A percentile compares a stretch with the other conserved stretches of the same genome.
Conservation (phyloP, 441 rosid genomes). For the Sinapis alba region DNA sequence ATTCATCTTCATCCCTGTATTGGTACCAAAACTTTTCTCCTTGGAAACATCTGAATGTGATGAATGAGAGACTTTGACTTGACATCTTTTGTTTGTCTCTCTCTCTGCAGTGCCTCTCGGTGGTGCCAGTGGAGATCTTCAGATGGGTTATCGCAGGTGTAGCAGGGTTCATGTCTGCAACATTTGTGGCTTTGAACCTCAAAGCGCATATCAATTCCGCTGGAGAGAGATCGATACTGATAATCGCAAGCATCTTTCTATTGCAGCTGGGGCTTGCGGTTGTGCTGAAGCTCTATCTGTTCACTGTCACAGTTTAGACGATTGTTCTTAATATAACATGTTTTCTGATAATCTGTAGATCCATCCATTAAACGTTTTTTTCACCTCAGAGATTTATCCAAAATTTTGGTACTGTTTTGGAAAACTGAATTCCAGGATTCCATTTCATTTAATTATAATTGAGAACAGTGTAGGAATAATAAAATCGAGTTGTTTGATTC, state of each 20-base stretch:
- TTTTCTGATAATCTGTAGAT: constrained; percentile 30
- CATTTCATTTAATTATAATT: constrained; percentile 13
- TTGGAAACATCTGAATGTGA: not conserved
- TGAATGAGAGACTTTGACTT: not conserved
- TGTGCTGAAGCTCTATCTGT: constrained; percentile 82
- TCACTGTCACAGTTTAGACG: constrained; percentile 72
- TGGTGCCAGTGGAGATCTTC: constrained; percentile 92
- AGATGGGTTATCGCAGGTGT: constrained; percentile 92
- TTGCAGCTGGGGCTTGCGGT: constrained; percentile 92
- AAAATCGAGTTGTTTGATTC: not conserved
- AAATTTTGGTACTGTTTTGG: constrained; percentile 29
- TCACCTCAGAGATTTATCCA: constrained; percentile 25
- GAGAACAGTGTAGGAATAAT: constrained; percentile 28
- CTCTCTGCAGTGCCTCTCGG: constrained; percentile 91
- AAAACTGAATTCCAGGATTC: constrained; percentile 4
- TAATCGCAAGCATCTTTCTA: constrained; percentile 85
- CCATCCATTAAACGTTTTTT: constrained; percentile 1
- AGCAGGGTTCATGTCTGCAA: constrained; percentile 98
- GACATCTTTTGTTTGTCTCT: constrained; percentile 25
- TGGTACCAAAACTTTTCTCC: constrained; percentile 49
- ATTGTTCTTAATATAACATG: constrained; percentile 16
- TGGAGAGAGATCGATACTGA: constrained; percentile 93
- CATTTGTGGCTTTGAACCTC: constrained; percentile 90
- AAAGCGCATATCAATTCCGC: constrained; percentile 86
- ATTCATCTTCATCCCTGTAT: constrained; percentile 89